Percentiles rank a stretch among this genome's conserved stretches.
Conservation (phyloP, 495 filamentous ascomycete genomes). For the Tuber calosporum region DNA sequence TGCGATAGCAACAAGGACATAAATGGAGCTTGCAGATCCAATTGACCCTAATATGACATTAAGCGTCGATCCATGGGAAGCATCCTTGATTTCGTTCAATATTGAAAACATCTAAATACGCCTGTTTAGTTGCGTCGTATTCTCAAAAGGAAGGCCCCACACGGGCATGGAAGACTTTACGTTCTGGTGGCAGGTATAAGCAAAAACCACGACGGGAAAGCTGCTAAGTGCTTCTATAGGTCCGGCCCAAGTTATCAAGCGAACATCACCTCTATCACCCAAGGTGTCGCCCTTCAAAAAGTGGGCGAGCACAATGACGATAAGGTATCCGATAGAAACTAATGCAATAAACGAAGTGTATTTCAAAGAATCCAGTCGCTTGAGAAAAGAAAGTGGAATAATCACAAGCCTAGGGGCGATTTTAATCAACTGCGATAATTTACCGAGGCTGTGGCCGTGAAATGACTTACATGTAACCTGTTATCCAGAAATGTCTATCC, state of each 20-base stretch:
- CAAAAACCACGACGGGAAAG: conserved; percentile 92
- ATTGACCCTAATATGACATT: conserved; percentile 74
- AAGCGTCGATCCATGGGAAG: conserved; percentile 66
- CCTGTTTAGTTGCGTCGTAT: conserved; percentile 16
- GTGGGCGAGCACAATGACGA: conserved; percentile 84
- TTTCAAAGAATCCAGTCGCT: conserved; percentile 86
- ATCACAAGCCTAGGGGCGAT: conserved; percentile 63
- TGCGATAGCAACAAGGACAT: conserved; percentile 85
- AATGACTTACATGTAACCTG: conserved; percentile 74
- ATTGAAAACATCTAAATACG: conserved; percentile 87
- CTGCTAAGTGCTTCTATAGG: conserved; percentile 70
- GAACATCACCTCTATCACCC: conserved; percentile 62
- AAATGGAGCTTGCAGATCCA: conserved; percentile 69
- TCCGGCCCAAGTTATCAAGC: conserved; percentile 68
- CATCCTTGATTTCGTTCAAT: conserved; percentile 84
- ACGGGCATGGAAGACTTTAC: conserved; percentile 47
- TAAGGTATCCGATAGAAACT: conserved; percentile 85
- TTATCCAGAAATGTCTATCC: conserved; percentile 94
- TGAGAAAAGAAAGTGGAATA: conserved; percentile 86
- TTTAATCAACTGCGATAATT: conserved; percentile 11
- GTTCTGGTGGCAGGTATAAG: conserved; percentile 98
- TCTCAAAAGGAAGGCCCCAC: neutral
- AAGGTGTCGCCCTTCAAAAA: conserved; percentile 72
- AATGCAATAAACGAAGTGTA: conserved; percentile 92
- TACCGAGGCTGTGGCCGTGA: neutral